A percentile compares a stretch with the other conserved stretches of the same genome.
phyloP scores from a whole-genome alignment of 2,329 filamentous ascomycete genomes.

The Exophiala dermatitidis region DNA sequence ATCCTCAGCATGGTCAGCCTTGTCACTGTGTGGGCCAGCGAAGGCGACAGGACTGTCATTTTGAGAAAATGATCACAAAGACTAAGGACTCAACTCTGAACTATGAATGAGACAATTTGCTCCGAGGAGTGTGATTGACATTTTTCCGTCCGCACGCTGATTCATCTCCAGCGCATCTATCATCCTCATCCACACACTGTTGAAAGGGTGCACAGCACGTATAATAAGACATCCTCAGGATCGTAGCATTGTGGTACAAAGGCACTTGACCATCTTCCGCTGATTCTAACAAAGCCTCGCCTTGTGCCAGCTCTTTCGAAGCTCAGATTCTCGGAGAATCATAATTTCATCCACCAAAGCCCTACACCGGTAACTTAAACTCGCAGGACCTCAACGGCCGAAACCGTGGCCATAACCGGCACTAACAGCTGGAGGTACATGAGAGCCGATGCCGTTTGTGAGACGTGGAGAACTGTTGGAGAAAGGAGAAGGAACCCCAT shows the following conservation, averaged over 20 bases:
- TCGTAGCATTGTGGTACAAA: conserved; percentile 1
- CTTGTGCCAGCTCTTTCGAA: neutral
- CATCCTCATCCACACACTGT: neutral
- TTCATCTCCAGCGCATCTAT: no score
- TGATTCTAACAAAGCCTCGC: neutral
- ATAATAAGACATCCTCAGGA: neutral
- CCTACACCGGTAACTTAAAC: neutral
- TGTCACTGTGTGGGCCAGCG: no score
- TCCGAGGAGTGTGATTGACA: no score
- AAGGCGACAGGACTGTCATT: no score
- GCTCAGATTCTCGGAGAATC: neutral
- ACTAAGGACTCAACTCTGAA: no score
- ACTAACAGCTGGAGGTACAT: conserved; percentile 1
- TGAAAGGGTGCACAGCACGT: no score
- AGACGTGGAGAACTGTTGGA: conserved; percentile 5
- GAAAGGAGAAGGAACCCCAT: conserved; percentile 7
- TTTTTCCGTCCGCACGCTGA: no score
- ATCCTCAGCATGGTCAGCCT: no score
- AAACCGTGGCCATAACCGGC: conserved; percentile 13
- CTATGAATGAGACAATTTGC: no score
- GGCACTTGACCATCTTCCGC: neutral
- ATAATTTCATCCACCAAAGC: neutral
- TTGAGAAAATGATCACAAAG: no score
- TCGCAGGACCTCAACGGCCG: conserved; percentile 7
- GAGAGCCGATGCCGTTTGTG: conserved; percentile 16